Percentiles rank a stretch among this genome's conserved stretches.
Evolutionary conservation across 2,329 filamentous ascomycete species (phyloP).

Genomic region (Fusarium buxicola): DNA sequence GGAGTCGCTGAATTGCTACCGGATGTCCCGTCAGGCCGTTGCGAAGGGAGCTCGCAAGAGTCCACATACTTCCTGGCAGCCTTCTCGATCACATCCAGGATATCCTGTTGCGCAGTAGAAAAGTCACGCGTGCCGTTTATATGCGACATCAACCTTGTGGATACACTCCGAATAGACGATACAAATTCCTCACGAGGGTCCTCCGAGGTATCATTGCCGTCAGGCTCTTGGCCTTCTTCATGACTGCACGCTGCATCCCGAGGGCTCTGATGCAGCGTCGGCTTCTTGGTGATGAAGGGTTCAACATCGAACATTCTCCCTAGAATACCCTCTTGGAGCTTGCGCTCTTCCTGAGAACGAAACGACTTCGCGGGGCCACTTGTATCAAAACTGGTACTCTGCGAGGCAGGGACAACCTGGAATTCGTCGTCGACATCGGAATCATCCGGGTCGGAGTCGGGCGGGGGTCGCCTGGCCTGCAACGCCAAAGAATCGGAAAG

Average conservation of each 20-base stretch:
- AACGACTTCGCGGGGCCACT: constrained; percentile 59
- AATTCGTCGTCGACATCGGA: constrained; percentile 68
- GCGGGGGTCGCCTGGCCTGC: constrained; percentile 52
- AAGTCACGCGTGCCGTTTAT: constrained; percentile 53
- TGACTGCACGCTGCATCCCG: constrained; percentile 28
- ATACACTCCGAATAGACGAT: constrained; percentile 54
- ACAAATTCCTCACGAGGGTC: constrained; percentile 49
- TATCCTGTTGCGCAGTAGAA: constrained; percentile 56
- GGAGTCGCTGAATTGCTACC: constrained; percentile 4
- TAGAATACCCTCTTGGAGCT: constrained; percentile 65
- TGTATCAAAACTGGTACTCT: constrained; percentile 50
- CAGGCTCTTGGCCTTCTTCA: constrained; percentile 39
- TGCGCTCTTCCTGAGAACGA: constrained; percentile 64
- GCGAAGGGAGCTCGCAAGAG: constrained; percentile 46
- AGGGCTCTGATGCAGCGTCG: constrained; percentile 44
- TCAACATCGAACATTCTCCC: constrained; percentile 66
- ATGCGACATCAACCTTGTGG: constrained; percentile 57
- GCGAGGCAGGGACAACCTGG: constrained; percentile 55
- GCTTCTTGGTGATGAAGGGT: constrained; percentile 52
- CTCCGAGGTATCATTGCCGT: constrained; percentile 13
- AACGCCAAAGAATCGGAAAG: constrained; percentile 65
- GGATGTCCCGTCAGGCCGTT: constrained; percentile 30
- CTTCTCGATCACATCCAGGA: constrained; percentile 62
- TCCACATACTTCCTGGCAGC: constrained; percentile 65
- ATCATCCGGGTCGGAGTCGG: constrained; percentile 58